Percentiles rank a stretch among this genome's conserved stretches.
phyloP scores from a whole-genome alignment of 2,329 filamentous ascomycete species.

The Fusarium subtropicale region DNA sequence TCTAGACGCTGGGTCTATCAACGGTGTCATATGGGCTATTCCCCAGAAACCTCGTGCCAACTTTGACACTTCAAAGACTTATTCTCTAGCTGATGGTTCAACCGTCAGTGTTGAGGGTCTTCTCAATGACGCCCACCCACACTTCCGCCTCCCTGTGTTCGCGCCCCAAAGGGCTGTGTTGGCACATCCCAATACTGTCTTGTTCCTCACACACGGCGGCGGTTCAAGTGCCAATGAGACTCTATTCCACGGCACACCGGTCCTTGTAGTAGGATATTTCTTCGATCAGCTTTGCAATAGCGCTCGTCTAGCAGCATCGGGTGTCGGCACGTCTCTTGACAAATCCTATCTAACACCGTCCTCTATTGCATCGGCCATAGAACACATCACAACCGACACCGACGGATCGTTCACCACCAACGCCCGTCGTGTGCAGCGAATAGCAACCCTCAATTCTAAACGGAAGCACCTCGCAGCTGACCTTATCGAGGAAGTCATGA shows the following conservation, averaged over 20 bases:
- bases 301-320: constrained; percentile 51
- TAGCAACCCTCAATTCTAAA: constrained; percentile 53
- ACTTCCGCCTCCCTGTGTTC: constrained; percentile 51
- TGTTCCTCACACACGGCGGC: constrained; percentile 58
- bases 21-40: constrained; percentile 56
- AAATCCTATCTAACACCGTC: constrained; percentile 52
- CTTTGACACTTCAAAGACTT: constrained; percentile 37
- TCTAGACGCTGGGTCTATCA: constrained; percentile 47
- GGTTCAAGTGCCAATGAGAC: constrained; percentile 57
- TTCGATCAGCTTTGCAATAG: constrained; percentile 57
- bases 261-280: constrained; percentile 54
- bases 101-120: constrained; percentile 34
- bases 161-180: constrained; percentile 57
- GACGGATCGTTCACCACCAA: constrained; percentile 51
- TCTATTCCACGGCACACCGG: constrained; percentile 54
- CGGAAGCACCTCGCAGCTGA: constrained; percentile 55
- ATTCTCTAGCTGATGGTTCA: constrained; percentile 23
- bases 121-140: constrained; percentile 46
- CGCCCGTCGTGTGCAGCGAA: constrained; percentile 52
- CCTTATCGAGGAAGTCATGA: constrained; percentile 57
- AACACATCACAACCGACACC: constrained; percentile 46
- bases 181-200: constrained; percentile 47
- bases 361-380: constrained; percentile 49
- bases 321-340: constrained; percentile 52
- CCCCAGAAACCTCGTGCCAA: constrained; percentile 42